Percentiles rank a stretch among this genome's conserved stretches.
Evolutionary conservation across 2,329 filamentous ascomycete genomes (phyloP).

Genomic region (Calonectria honghensis): DNA sequence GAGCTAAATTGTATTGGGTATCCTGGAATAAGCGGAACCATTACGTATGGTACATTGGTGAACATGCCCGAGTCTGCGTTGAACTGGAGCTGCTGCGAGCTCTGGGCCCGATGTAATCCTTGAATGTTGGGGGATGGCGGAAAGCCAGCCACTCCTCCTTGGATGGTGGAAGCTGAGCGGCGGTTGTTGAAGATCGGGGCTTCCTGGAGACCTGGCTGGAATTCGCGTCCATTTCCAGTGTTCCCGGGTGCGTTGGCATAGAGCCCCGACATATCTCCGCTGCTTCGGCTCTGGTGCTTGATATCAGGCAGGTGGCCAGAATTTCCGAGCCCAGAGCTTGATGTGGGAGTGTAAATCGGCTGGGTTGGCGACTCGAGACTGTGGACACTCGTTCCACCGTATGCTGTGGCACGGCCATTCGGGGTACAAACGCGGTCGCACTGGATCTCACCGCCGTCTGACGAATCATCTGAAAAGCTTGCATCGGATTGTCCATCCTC

Average conservation of each 20-base stretch:
- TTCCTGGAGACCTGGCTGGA: not conserved
- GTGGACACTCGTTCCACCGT: conserved; percentile 7
- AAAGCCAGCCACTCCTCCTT: conserved; percentile 4
- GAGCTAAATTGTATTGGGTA: conserved; percentile 20
- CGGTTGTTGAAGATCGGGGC: not conserved
- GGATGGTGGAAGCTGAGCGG: not conserved
- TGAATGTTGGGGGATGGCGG: not conserved
- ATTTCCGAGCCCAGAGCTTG: not conserved
- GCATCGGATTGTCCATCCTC: not conserved
- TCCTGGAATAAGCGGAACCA: conserved; percentile 10
- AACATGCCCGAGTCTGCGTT: not conserved
- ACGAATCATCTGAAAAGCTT: not conserved
- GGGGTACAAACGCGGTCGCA: not conserved
- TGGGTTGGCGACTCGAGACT: conserved; percentile 7
- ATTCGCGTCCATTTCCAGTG: not conserved
- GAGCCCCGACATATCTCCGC: too few species aligned
- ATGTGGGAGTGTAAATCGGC: conserved; percentile 8
- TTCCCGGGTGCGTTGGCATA: not conserved
- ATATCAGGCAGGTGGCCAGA: not conserved
- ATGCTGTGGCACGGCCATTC: conserved; percentile 1
- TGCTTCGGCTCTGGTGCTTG: not conserved
- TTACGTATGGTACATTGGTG: conserved; percentile 2
- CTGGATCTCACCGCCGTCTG: not conserved
- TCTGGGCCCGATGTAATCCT: not conserved
- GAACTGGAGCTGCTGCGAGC: conserved; percentile 20